phyloP scores from a whole-genome alignment of 495 filamentous ascomycete species.

The Talaromyces nanjingensis region DNA sequence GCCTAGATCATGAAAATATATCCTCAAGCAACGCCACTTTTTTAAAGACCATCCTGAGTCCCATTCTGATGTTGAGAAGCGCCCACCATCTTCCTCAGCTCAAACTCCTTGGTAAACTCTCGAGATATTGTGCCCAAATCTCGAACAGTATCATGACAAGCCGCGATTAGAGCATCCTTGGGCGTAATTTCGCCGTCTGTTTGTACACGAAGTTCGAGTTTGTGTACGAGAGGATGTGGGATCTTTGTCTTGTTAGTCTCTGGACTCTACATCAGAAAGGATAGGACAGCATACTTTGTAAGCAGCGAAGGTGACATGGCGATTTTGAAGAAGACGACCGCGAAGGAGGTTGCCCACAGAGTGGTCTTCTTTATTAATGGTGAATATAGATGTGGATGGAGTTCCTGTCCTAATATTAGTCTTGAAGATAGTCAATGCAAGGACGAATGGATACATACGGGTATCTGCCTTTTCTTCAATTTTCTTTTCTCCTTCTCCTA shows the following conservation, averaged over 20 bases:
- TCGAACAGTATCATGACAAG: slow-evolving; percentile 70
- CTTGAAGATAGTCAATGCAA: neutral
- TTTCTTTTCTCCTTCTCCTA: slow-evolving; percentile 84
- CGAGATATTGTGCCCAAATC: slow-evolving; percentile 69
- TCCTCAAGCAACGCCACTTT: neutral
- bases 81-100: slow-evolving; percentile 82
- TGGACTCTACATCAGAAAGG: neutral
- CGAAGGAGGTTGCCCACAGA: slow-evolving; percentile 87
- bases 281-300: slow-evolving; percentile 61
- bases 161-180: slow-evolving; percentile 72
- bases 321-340: slow-evolving; percentile 68
- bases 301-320: slow-evolving; percentile 74
- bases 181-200: slow-evolving; percentile 85
- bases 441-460: slow-evolving; percentile 4
- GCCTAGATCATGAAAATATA: neutral
- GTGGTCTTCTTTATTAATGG: slow-evolving; percentile 94
- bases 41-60: slow-evolving; percentile 18
- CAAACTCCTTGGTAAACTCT: slow-evolving; percentile 92
- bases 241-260: slow-evolving; percentile 35
- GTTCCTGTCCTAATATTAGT: slow-evolving; percentile 48
- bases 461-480: slow-evolving; percentile 79
- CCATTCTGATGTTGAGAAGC: slow-evolving; percentile 39
- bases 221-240: slow-evolving; percentile 78
- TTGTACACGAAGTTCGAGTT: slow-evolving; percentile 81
- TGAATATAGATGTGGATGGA: slow-evolving; percentile 79